Evolutionary conservation across 495 filamentous ascomycete genomes (phyloP), one percentile per base, ranked within the genome.

Genomic region (Penicillium desertorum): DNA sequence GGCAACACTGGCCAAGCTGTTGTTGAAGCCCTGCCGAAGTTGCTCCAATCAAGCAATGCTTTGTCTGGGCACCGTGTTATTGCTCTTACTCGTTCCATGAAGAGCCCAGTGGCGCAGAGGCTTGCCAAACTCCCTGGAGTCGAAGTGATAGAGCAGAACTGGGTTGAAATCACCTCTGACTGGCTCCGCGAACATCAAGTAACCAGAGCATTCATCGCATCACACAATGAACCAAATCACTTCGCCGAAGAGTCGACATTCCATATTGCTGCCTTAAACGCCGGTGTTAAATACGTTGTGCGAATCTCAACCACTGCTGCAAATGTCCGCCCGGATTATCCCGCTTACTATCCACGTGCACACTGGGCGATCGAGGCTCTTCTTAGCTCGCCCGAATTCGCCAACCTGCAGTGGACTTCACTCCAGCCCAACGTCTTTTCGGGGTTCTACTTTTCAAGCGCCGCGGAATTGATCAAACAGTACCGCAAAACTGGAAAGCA

Each of bases 361-460:
- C 77, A 80, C 49, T 80, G 77, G 76, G 77, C 77, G 0, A 72
- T 80, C 45, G 77, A 79, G 61, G 27, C 66, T 27, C 58, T 80
- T 2, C 65, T 80, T 4, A 42, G 47, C 45, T 66, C 76, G 17
- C 70, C 71, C 0, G 70, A 77, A 45, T 77, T 78, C 59, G 47
- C 23, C n/a, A 39, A 27, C 29, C 30, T 80, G 46, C 68, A 77
- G 47, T 80, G 76, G 77, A 76, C 77, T 0, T 79, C 77, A 1
- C 71, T 80, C 17, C 77, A 77, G 57, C 70, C 77, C 0, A 78
- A 78, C 45, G 7, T 69, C 48, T 79, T 79, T 54, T 37, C 66
- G 29, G 34, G 19, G 8, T 19, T 71, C 12, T 54, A 34, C 19
- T 52, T 79, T 1, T 29, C 34, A 10, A 16, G 60, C n/a, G 69